Conservation (phyloP, 176 grass and related monocot species). For the Carex kokanica region DNA sequence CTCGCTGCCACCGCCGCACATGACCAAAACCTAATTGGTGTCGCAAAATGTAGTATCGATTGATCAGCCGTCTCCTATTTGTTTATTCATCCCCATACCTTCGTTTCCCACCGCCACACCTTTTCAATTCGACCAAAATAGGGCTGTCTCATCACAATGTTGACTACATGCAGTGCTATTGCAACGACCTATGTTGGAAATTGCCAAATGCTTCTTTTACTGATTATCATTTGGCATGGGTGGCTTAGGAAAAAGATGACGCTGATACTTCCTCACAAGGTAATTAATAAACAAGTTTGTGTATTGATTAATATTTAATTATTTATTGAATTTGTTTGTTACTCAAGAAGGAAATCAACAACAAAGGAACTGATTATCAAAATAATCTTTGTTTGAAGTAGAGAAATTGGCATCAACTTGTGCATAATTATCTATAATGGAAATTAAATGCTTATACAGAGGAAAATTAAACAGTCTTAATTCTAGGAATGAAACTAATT, state of each 20-base stretch:
- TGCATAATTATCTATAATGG: not conserved
- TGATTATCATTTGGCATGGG: not conserved
- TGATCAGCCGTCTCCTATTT: not conserved
- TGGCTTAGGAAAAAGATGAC: not conserved
- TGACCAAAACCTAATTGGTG: not conserved
- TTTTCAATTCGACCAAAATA: not conserved
- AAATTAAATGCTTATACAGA: not conserved
- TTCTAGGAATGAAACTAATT: not conserved
- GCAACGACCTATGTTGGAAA: not conserved
- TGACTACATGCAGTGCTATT: not conserved
- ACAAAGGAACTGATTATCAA: too few species aligned
- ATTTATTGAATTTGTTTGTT: not conserved
- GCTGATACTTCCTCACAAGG: not conserved
- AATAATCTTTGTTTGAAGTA: too few species aligned
- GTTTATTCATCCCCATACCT: not conserved
- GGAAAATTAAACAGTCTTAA: not conserved
- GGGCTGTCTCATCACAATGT: not conserved
- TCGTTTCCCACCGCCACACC: not conserved
- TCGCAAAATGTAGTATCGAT: not conserved
- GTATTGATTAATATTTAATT: not conserved
- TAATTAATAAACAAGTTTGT: conserved; percentile 7
- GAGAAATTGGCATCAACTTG: not conserved
- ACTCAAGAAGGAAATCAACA: not conserved
- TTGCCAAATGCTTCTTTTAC: too few species aligned
- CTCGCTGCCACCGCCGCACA: not conserved